Conservation (phyloP, 148 eudicot genomes). For the Oxyria digyna region DNA sequence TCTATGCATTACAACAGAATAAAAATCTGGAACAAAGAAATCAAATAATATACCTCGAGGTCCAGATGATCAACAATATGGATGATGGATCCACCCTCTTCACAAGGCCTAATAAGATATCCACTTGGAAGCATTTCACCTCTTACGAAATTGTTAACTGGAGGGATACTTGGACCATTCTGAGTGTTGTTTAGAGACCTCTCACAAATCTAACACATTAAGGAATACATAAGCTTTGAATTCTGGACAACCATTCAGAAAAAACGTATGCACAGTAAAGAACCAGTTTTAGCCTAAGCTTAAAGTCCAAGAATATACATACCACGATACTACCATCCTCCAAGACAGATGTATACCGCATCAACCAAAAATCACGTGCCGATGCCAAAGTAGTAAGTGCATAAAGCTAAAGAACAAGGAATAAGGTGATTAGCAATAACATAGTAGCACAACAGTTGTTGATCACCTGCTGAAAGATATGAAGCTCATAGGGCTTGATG, state of each 20-base stretch:
- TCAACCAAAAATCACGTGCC: conserved; percentile 92
- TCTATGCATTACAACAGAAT: too few species aligned
- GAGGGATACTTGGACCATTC: too few species aligned
- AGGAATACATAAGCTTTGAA: too few species aligned
- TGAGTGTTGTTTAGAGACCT: conserved; percentile 62
- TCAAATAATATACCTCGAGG: conserved; percentile 43
- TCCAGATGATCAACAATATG: conserved; percentile 91
- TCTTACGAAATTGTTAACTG: conserved; percentile 64
- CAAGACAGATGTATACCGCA: conserved; percentile 74
- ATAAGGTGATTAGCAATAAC: neutral
- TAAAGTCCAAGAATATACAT: conserved; percentile 4
- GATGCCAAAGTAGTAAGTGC: conserved; percentile 97
- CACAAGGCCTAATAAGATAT: conserved; percentile 87
- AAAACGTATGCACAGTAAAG: too few species aligned
- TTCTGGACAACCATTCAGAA: neutral
- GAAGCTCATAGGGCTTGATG: neutral
- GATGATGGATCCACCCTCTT: conserved; percentile 89
- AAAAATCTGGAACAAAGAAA: neutral
- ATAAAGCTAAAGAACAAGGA: conserved; percentile 37
- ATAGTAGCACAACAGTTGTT: neutral
- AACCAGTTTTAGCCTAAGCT: too few species aligned
- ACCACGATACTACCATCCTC: conserved; percentile 95
- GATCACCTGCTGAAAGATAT: neutral
- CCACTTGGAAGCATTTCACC: conserved; percentile 97
- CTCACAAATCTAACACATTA: conserved; percentile 61